A percentile compares a stretch with the other conserved stretches of the same genome.
Evolutionary conservation across 805 yeast genomes (phyloP).

Genomic region (Alloascoidea africana): DNA sequence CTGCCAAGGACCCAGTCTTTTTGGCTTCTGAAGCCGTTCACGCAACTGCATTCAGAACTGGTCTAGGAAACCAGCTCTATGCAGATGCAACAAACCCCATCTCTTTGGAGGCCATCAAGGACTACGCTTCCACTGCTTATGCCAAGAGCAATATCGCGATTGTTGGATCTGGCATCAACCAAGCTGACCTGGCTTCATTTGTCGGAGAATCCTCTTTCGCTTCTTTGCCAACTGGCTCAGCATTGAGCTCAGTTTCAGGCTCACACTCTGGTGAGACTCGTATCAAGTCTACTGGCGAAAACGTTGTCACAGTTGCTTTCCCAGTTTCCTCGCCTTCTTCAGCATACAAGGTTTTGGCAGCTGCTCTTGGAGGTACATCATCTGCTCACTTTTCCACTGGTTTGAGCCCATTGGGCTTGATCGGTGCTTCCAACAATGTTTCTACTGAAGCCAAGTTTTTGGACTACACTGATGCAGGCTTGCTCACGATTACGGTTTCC

Average conservation of each 20-base stretch:
- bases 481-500: conserved; percentile 56
- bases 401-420: conserved; percentile 30
- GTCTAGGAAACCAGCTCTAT: conserved; percentile 73
- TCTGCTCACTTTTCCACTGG: conserved; percentile 40
- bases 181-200: conserved; percentile 52
- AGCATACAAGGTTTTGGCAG: conserved; percentile 53
- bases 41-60: conserved; percentile 69
- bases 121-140: conserved; percentile 54
- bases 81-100: conserved; percentile 49
- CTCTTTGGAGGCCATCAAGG: conserved; percentile 47
- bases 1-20: conserved; percentile 33
- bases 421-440: conserved; percentile 26
- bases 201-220: conserved; percentile 51
- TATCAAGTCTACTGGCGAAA: conserved; percentile 42
- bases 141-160: conserved; percentile 57
- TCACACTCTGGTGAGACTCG: conserved; percentile 49
- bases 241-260: conserved; percentile 27
- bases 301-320: conserved; percentile 68
- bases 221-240: conserved; percentile 45
- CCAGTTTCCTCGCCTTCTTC: conserved; percentile 52
- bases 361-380: conserved; percentile 35
- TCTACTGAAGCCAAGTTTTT: conserved; percentile 35
- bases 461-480: conserved; percentile 65
- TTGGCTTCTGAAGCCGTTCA: conserved; percentile 69
- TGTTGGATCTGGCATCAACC: conserved; percentile 58